Conservation (phyloP, 768 basidiomycete species). For the Lentinula edodes region DNA sequence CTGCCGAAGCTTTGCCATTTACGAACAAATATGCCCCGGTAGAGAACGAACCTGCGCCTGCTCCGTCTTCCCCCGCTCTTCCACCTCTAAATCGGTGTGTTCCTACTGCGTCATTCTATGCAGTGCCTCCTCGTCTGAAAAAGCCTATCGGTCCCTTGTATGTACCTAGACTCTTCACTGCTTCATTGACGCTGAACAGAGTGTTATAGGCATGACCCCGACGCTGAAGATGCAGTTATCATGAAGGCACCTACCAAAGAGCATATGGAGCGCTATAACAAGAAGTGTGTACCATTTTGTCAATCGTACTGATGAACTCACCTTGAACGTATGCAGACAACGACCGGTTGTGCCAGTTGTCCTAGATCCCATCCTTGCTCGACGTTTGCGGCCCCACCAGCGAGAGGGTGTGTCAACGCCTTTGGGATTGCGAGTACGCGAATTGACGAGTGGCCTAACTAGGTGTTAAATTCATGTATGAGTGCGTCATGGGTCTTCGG, state of each 20-base stretch:
- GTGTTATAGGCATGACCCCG: conserved; percentile 64
- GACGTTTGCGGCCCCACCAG: conserved; percentile 83
- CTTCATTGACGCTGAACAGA: neutral
- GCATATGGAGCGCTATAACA: conserved; percentile 64
- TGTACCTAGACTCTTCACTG: conserved; percentile 14
- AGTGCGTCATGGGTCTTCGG: conserved; percentile 90
- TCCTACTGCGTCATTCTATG: conserved; percentile 61
- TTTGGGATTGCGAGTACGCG: neutral
- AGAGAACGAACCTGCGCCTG: neutral
- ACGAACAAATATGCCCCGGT: neutral
- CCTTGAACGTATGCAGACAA: conserved; percentile 34
- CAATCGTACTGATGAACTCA: neutral
- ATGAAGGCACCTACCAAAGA: conserved; percentile 75
- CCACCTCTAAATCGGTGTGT: conserved; percentile 32
- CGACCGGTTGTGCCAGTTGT: conserved; percentile 75
- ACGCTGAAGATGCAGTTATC: conserved; percentile 71
- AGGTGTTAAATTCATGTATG: conserved; percentile 90
- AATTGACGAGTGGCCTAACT: conserved; percentile 2
- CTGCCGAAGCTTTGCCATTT: conserved; percentile 46
- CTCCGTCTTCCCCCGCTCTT: neutral
- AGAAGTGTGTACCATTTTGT: conserved; percentile 41
- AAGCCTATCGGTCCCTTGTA: conserved; percentile 42
- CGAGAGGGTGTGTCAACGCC: conserved; percentile 54
- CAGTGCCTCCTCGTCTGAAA: conserved; percentile 33
- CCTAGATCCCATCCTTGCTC: conserved; percentile 78